A percentile compares a stretch with the other conserved stretches of the same genome.
Conservation (phyloP, 2,329 filamentous ascomycete genomes). For the Microsporum ferrugineum region DNA sequence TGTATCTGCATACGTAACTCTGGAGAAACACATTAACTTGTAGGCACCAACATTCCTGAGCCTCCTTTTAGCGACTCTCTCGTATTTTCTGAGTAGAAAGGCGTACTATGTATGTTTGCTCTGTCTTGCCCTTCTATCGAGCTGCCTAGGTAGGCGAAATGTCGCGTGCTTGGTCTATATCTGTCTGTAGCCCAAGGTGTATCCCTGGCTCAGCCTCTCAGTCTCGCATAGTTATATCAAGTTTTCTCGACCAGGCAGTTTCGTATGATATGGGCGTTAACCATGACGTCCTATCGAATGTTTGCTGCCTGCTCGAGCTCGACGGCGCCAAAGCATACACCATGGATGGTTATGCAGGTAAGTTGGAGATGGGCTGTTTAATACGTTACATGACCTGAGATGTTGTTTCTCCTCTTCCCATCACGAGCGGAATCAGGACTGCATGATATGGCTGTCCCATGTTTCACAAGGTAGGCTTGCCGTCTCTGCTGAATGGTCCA, state of each 20-base stretch:
- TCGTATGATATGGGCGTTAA: neutral
- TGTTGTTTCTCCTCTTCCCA: neutral
- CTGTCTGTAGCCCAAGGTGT: neutral
- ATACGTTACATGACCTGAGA: neutral
- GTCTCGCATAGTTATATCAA: neutral
- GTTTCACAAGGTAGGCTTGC: neutral
- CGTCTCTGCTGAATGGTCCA: neutral
- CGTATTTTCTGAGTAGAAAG: neutral
- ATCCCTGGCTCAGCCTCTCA: neutral
- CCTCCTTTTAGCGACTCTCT: neutral
- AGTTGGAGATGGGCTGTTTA: neutral
- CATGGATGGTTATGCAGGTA: neutral
- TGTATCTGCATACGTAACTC: neutral
- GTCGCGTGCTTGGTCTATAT: neutral
- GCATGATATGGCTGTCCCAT: neutral
- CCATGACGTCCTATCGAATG: neutral
- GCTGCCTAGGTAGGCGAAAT: neutral
- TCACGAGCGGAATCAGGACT: neutral
- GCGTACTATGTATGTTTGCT: neutral
- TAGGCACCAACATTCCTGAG: neutral
- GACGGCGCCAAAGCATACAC: neutral
- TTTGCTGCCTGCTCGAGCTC: neutral
- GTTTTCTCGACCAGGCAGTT: neutral
- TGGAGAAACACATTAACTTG: neutral
- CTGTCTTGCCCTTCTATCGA: neutral